phyloP scores from a whole-genome alignment of 1,284 basidiomycete genomes.

The Meira miltonrushii region DNA sequence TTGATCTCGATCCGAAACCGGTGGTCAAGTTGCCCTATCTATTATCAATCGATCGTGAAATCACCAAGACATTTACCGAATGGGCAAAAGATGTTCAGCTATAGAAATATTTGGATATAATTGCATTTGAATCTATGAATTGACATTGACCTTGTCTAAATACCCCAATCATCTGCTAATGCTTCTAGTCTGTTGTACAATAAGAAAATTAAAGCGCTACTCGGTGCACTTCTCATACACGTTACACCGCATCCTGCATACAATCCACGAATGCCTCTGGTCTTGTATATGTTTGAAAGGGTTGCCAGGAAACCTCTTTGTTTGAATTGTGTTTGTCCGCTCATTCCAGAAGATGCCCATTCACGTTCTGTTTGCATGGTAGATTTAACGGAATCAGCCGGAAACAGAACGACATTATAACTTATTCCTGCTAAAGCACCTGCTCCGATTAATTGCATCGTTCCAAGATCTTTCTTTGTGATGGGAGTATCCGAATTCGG shows the following conservation, averaged over 20 bases:
- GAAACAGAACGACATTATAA: conserved; percentile 62
- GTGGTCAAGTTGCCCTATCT: background rate
- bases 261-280: conserved; percentile 73
- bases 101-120: background rate
- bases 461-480: conserved; percentile 58
- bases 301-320: conserved; percentile 65
- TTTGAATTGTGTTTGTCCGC: conserved; percentile 51
- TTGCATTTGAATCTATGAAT: background rate
- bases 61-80: background rate
- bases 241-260: conserved; percentile 94
- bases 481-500: conserved; percentile 37
- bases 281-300: conserved; percentile 68
- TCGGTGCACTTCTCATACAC: conserved; percentile 73
- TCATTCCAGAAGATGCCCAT: conserved; percentile 56
- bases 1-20: conserved; percentile 6
- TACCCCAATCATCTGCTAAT: conserved; percentile 28
- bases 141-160: conserved; percentile 11
- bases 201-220: conserved; percentile 36
- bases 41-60: background rate
- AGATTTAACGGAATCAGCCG: conserved; percentile 86
- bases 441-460: conserved; percentile 75
- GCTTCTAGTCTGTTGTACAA: conserved; percentile 47
- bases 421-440: conserved; percentile 81
- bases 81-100: background rate
- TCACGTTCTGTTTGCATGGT: conserved; percentile 92